Base-by-base conservation (phyloP, 1,284 basidiomycete species). In the Moesziomyces aphidis region DNA sequence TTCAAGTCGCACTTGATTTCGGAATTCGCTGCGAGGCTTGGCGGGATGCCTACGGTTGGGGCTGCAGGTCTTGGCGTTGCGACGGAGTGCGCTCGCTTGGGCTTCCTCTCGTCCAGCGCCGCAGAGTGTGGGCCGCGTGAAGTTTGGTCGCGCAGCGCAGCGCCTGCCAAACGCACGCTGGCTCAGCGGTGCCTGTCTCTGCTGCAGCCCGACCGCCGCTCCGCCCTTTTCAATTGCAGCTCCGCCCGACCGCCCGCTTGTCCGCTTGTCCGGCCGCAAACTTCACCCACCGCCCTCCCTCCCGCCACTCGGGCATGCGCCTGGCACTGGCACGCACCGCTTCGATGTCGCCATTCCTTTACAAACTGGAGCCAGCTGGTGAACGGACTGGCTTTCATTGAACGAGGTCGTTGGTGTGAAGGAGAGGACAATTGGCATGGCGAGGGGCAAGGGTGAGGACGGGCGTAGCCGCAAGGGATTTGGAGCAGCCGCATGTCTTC, bases 11-110 rank as follows among this genome's bases (percentile, higher is more conserved):
- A 23, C 23, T 42, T 11, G 31, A 47, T 42, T 26, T 50, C 44
- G 36, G 44, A 54, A 54, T 53, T 54, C 31, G 23, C 42, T 47
- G 19, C 24, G 48, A 50, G 60, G 55, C 66, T 70, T 70, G 67
- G 61, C 67, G 52, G 45, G 52, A 57, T 61, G 58, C 67, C 67
- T 53, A 70, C 67, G 67, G 67, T 70, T 70, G 50, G 49, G 15
- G 24, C 10, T 70, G 57, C 67, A 64, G 44, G 54, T 63, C 67
- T 70, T 70, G 67, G 67, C 67, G 61, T 53, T 53, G 44, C 44
- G 55, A 56, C 55, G 39, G 49, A 45, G 26, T 50, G 22, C 31
- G 42, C 36, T 43, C 24, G 22, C 5, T 10, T 23, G 13, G 17
- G 34, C 58, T 64, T 70, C 26, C 57, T 50, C 67, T 69, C 48